These are phyloP conservation scores for Zymoseptoria passerinii DNA, from an alignment of 2,329 filamentous ascomycete genomes.

Conservation along the genomic window DNA sequence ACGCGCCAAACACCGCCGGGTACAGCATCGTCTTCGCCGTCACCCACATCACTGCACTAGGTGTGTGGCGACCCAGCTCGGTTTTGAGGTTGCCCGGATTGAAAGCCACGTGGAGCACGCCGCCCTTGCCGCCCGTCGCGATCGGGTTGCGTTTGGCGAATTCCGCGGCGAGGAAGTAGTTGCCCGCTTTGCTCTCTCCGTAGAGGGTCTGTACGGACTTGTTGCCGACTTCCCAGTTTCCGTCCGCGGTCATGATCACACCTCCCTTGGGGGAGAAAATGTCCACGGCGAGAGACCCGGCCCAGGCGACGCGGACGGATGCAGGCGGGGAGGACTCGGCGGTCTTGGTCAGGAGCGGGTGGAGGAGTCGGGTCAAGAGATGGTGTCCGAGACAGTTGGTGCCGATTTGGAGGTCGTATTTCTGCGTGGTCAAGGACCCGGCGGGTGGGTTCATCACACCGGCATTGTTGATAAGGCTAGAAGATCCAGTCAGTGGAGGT, in stretches of 20 bases:
- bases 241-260: conserved; percentile 8
- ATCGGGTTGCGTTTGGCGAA: conserved; percentile 10
- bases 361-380: conserved; percentile 27
- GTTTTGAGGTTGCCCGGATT: conserved; percentile 28
- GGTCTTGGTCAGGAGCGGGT: conserved; percentile 23
- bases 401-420: conserved; percentile 28
- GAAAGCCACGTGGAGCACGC: conserved; percentile 22
- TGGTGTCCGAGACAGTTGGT: conserved; percentile 30
- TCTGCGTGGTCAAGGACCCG: conserved; percentile 28
- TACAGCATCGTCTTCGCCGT: conserved; percentile 15
- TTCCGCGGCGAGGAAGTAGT: conserved; percentile 21
- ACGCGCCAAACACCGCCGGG: conserved; percentile 23
- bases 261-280: conserved; percentile 14
- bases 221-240: conserved; percentile 10
- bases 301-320: conserved; percentile 26
- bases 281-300: conserved; percentile 21
- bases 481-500: too few species aligned
- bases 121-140: conserved; percentile 4
- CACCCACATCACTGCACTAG: conserved; percentile 1
- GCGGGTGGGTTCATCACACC: conserved; percentile 28
- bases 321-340: conserved; percentile 17
- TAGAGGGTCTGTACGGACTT: conserved; percentile 15
- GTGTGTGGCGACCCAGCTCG: conserved; percentile 24
- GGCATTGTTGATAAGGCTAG: too few species aligned
- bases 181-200: conserved; percentile 22